Evolutionary conservation across 2,329 filamentous ascomycete species (phyloP), one percentile per base, ranked within the genome.

Genomic region (Triangularia verruculosa): DNA sequence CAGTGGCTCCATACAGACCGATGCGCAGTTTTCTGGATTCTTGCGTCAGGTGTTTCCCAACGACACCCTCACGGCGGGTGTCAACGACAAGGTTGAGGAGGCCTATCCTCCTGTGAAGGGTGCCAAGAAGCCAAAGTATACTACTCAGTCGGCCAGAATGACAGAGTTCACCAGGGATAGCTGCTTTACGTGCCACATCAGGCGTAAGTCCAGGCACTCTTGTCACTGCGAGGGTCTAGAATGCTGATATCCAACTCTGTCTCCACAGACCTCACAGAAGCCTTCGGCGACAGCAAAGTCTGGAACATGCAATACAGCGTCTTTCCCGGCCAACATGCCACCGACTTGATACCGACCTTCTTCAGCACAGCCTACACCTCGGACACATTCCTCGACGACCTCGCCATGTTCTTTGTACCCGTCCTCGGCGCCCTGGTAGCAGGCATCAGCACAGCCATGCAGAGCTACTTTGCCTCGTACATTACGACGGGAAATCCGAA

Each of bases 231-330:
- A 4, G 24, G 47, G 39, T 34, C 39, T 6, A 20, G 20, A 51
- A 30, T 59, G 57, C 17, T 47, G n/a, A 47, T 9, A 32, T 60
- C 7, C 11, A 6, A 47, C n/a, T 47, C n/a, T 43, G n/a, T 20
- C 53, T 17, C n/a, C 56, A 30, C 47, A 64, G 63, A 62, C 25
- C 68, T 80, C 27, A 75, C 73, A n/a, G 72, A 77, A 61, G 76
- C 74, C 2, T 74, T 77, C 57, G 69, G 72, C 15, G 70, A 72
- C 43, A 69, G 69, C 3, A 76, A 73, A 28, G 72, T 74, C 3
- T 81, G 72, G 64, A 75, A 72, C 57, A 75, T 80, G 69, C 76
- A 79, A 63, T 81, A 80, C 68, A 73, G 73, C 6, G 71, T 78
- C 7, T 71, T 73, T 6, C 78, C 77, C 0, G 78, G 75, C 5